Percentiles rank a stretch among this genome's conserved stretches.
These are phyloP conservation scores for Metarhizium album DNA, from an alignment of 2,329 filamentous ascomycete genomes.

Conservation along the genomic window DNA sequence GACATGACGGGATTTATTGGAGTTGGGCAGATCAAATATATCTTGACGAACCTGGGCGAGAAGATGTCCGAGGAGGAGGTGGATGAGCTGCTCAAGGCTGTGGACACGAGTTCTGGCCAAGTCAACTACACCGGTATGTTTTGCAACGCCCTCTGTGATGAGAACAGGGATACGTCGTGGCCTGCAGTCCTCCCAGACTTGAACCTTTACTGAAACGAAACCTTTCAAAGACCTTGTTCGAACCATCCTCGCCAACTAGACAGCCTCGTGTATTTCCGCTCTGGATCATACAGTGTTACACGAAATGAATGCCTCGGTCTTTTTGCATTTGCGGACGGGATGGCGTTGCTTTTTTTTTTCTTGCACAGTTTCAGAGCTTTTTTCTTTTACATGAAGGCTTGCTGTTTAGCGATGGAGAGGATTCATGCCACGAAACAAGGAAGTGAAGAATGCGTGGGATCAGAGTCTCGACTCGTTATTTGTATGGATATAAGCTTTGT, in stretches of 20 bases:
- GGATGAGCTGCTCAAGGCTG: slow-evolving; percentile 95
- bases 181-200: background rate
- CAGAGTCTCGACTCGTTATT: background rate
- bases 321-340: slow-evolving; percentile 23
- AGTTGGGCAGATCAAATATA: slow-evolving; percentile 94
- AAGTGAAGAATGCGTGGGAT: background rate
- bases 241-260: slow-evolving; percentile 74
- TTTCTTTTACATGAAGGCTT: slow-evolving; percentile 12
- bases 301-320: slow-evolving; percentile 4
- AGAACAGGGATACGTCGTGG: too few relatives aligned
- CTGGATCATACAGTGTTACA: background rate
- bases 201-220: background rate
- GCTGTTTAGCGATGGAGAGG: slow-evolving; percentile 1
- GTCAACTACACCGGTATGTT: slow-evolving; percentile 88
- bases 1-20: slow-evolving; percentile 97
- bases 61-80: slow-evolving; percentile 99
- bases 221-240: slow-evolving; percentile 61
- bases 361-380: background rate
- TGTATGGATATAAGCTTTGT: slow-evolving; percentile 4
- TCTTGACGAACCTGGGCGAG: slow-evolving; percentile 94
- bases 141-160: background rate
- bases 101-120: slow-evolving; percentile 91
- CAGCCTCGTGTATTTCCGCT: slow-evolving; percentile 6
- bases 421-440: background rate
- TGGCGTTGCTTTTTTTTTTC: slow-evolving; percentile 18